Evolutionary conservation across 1,284 basidiomycete genomes (phyloP), one percentile per base, ranked within the genome.

Genomic region (Lentinula novae-zelandiae): DNA sequence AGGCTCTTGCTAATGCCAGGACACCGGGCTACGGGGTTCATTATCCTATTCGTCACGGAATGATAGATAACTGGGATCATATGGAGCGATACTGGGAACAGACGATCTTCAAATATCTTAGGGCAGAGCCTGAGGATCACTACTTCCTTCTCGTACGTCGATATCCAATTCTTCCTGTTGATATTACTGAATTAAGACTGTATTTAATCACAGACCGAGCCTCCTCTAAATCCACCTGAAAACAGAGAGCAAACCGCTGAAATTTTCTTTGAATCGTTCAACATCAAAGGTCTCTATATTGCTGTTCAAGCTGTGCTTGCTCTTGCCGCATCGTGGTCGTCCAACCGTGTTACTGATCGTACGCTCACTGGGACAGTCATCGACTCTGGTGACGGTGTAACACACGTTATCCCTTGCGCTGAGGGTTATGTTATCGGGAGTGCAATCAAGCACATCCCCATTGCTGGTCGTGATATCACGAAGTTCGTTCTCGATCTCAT

Each of bases 11-110:
- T 34, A 98, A 98, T 72, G 87, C 90, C 46, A 98, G 96, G 80
- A 93, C 85, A 0, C 84, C 87, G 51, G 93, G 86, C 67, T 99
- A 99, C 77, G 90, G 92, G 46, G 86, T 99, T 15, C 92, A 96
- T 76, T 98, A 98, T 76, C 97, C 97, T 22, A 98, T 99, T 72
- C 86, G 93, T 60, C 97, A 99, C 73, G 97, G 97, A 42, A 90
- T 95, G 87, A 98, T 99, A 71, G 97, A 99, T 67, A 98, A 99
- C 73, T 99, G 97, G 97, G 97, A 99, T 77, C 88, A 97, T 70
- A 99, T 99, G 97, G 97, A 99, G 75, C 83, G 97, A 9, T 99
- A 96, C 77, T 99, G 96, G 97, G 96, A 98, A 76, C 96, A 99
- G 80, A 95, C 92, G 67, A 99, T 99, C 84, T 99, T 99, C 88